Conservation (phyloP, 371 early-diverging fungal genomes). For the Paraphysoderma sedebokerense region DNA sequence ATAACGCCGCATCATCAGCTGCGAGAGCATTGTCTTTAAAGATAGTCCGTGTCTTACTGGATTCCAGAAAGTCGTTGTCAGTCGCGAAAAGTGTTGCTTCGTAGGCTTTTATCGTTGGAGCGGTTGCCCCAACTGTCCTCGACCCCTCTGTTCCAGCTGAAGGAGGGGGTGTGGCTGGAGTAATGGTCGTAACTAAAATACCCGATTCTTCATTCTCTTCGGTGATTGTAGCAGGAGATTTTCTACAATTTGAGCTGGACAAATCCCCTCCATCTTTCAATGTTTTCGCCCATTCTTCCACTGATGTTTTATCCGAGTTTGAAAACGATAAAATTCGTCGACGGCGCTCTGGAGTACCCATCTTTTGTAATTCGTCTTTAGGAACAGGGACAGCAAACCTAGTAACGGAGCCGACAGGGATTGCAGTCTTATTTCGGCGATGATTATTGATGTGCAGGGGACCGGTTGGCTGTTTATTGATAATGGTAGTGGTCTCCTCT, state of each 20-base stretch:
- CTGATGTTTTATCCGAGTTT: constrained; percentile 1
- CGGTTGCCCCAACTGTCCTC: background rate
- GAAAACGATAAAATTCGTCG: constrained; percentile 17
- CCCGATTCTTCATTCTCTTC: background rate
- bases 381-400: constrained; percentile 20
- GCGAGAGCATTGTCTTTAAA: constrained; percentile 23
- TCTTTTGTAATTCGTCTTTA: constrained; percentile 7
- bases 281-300: background rate
- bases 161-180: background rate
- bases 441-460: background rate
- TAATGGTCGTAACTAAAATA: background rate
- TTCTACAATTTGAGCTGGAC: background rate
- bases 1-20: constrained; percentile 26
- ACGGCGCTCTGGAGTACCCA: constrained; percentile 11
- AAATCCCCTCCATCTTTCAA: background rate
- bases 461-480: background rate
- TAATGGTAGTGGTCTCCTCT: too few relatives aligned
- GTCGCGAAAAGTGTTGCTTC: constrained; percentile 34
- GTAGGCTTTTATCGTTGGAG: constrained; percentile 1
- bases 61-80: constrained; percentile 35
- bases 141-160: background rate
- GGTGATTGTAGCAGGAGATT: background rate
- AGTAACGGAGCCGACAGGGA: constrained; percentile 21
- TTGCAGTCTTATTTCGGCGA: constrained; percentile 1
- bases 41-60: constrained; percentile 15